A percentile compares a stretch with the other conserved stretches of the same genome.
These are phyloP conservation scores for Cercospora zeina DNA, from an alignment of 2,329 filamentous ascomycete genomes.

Conservation along the genomic window DNA sequence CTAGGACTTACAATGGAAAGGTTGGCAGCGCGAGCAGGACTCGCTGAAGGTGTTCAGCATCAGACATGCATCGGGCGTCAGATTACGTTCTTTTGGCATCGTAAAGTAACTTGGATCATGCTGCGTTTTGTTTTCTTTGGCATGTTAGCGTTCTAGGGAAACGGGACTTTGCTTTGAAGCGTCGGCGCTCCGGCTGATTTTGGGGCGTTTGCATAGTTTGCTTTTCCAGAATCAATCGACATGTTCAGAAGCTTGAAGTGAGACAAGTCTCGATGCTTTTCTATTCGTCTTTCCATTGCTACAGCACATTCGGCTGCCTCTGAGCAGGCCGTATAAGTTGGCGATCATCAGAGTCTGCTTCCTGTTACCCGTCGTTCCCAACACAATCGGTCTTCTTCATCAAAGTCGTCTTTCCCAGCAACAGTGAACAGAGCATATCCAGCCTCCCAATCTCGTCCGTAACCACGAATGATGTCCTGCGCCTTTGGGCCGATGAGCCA, in stretches of 20 bases:
- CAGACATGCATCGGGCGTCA: neutral
- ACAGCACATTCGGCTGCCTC: no score
- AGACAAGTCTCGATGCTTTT: no score
- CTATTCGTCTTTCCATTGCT: no score
- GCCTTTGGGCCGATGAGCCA: constrained; percentile 24
- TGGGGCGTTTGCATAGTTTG: neutral
- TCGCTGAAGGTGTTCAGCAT: constrained; percentile 1
- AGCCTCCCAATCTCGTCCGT: constrained; percentile 27
- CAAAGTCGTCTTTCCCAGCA: constrained; percentile 25
- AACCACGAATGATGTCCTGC: constrained; percentile 23
- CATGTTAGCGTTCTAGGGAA: constrained; percentile 2
- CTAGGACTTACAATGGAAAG: constrained; percentile 9
- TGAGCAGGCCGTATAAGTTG: neutral
- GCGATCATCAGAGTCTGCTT: neutral
- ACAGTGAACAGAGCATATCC: constrained; percentile 27
- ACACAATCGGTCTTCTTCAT: constrained; percentile 18
- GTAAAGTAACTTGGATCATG: constrained; percentile 8
- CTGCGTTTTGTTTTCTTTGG: neutral
- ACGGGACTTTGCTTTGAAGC: constrained; percentile 4
- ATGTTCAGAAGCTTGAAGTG: neutral
- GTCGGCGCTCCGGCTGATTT: constrained; percentile 12
- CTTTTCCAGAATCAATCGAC: neutral
- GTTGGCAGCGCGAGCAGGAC: constrained; percentile 19
- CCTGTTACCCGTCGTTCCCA: neutral
- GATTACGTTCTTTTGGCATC: neutral